These are phyloP conservation scores for Plantago ovata DNA, from an alignment of 257 asterid species.

Conservation along the genomic window DNA sequence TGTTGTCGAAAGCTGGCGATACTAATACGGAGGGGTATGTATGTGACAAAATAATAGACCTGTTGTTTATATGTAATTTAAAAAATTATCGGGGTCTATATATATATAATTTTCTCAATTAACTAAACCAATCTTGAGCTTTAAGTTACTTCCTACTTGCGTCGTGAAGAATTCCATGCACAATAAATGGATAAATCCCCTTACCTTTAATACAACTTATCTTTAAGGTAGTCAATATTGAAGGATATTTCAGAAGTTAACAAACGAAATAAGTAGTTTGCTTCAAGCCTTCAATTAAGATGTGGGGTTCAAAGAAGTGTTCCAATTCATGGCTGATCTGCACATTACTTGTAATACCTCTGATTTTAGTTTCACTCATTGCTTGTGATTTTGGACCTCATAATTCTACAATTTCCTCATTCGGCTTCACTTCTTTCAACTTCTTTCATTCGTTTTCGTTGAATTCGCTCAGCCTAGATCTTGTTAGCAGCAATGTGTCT, in stretches of 20 bases:
- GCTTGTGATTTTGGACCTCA: conserved; percentile 28
- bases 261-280: conserved; percentile 31
- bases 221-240: not conserved
- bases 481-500: conserved; percentile 8
- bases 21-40: too few species aligned
- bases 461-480: not conserved
- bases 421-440: conserved; percentile 27
- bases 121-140: too few species aligned
- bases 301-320: conserved; percentile 35
- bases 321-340: conserved; percentile 25
- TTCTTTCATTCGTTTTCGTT: conserved; percentile 24
- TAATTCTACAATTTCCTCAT: conserved; percentile 9
- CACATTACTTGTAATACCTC: conserved; percentile 29
- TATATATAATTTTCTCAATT: too few species aligned
- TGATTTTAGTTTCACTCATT: conserved; percentile 30
- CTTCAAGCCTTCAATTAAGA: too few species aligned
- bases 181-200: too few species aligned
- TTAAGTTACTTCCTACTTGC: too few species aligned
- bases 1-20: too few species aligned
- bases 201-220: too few species aligned
- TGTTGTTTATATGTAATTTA: too few species aligned
- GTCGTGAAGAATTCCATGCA: too few species aligned
- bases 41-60: too few species aligned
- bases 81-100: too few species aligned
- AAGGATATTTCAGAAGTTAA: conserved; percentile 3